Percentiles rank a stretch among this genome's conserved stretches.
These are phyloP conservation scores for Blastobotrys persicus DNA, from an alignment of 1,139 yeast genomes.

Conservation along the genomic window DNA sequence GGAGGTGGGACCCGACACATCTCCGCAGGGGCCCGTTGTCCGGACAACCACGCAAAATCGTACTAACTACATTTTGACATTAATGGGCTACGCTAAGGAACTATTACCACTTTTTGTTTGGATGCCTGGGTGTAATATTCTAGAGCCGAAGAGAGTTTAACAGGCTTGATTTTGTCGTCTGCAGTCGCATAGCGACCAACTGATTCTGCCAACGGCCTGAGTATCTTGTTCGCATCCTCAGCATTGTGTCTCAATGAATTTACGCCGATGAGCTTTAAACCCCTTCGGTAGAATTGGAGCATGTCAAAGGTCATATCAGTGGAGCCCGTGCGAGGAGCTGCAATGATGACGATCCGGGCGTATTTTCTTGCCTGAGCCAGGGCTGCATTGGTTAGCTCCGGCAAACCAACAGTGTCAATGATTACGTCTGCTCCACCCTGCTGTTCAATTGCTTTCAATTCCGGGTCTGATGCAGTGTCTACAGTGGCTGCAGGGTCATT, in stretches of 20 bases:
- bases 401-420: slow-evolving; percentile 2
- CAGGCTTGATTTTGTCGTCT: neutral
- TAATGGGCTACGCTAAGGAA: too few species aligned
- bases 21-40: too few species aligned
- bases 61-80: neutral
- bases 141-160: neutral
- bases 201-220: neutral
- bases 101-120: slow-evolving; percentile 1
- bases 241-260: slow-evolving; percentile 5
- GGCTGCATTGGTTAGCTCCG: slow-evolving; percentile 20
- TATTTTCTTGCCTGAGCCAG: slow-evolving; percentile 45
- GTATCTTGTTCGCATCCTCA: neutral
- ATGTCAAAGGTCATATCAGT: slow-evolving; percentile 4
- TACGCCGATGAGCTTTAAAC: slow-evolving; percentile 2
- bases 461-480: slow-evolving; percentile 4
- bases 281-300: neutral
- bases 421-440: slow-evolving; percentile 4
- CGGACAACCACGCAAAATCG: too few species aligned
- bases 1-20: too few species aligned
- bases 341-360: neutral
- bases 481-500: slow-evolving; percentile 1
- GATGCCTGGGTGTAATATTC: neutral
- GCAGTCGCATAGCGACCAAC: neutral
- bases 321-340: neutral
- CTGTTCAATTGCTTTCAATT: neutral